Evolutionary conservation across 768 basidiomycete genomes (phyloP).

Genomic region (Porpolomopsis calyptriformis): DNA sequence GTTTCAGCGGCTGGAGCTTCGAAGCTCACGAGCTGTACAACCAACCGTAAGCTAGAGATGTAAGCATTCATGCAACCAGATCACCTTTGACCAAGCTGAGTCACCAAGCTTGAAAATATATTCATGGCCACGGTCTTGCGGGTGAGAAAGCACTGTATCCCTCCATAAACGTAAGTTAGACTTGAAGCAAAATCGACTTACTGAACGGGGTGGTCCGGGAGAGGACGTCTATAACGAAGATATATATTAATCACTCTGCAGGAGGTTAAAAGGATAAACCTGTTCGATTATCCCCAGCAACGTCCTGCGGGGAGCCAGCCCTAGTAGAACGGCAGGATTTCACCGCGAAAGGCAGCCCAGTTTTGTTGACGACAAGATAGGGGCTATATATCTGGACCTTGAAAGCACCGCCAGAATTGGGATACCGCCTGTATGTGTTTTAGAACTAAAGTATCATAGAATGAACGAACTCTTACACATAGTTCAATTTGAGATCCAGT

Average conservation of each 20-base stretch:
- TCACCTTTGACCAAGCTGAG: constrained; percentile 84
- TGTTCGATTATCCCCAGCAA: constrained; percentile 68
- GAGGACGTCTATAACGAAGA: constrained; percentile 30
- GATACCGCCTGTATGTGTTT: constrained; percentile 45
- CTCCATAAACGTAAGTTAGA: constrained; percentile 5
- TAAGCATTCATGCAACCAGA: not conserved
- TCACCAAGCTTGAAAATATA: constrained; percentile 72
- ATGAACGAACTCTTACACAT: constrained; percentile 43
- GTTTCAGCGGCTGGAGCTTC: constrained; percentile 91
- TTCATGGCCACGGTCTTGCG: constrained; percentile 69
- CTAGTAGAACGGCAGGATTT: constrained; percentile 54
- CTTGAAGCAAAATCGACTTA: constrained; percentile 30
- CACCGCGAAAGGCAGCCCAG: constrained; percentile 70
- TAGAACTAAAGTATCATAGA: not conserved
- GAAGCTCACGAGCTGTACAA: constrained; percentile 60
- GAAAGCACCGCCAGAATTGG: constrained; percentile 90
- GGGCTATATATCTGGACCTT: constrained; percentile 92
- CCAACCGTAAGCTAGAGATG: constrained; percentile 1
- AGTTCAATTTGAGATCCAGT: constrained; percentile 76
- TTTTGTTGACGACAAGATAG: constrained; percentile 88
- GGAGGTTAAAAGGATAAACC: constrained; percentile 31
- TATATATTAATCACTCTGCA: constrained; percentile 10
- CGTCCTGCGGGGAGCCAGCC: constrained; percentile 56
- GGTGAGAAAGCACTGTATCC: constrained; percentile 72
- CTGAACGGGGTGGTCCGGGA: constrained; percentile 64